A percentile compares a stretch with the other conserved stretches of the same genome.
Conservation (phyloP, 257 asterid species). For the Solanum appendiculatum region DNA sequence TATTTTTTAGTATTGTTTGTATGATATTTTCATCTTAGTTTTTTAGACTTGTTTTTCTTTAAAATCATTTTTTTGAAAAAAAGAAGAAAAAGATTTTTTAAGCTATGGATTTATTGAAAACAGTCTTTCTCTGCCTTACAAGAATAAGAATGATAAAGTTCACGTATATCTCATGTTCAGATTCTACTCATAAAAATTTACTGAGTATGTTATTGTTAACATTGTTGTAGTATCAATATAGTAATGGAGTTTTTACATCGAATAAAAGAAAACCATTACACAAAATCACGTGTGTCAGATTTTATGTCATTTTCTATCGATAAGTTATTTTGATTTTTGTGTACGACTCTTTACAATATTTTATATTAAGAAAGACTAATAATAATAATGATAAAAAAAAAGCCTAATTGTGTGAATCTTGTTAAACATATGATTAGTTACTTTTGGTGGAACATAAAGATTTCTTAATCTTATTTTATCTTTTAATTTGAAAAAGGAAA, state of each 20-base stretch:
- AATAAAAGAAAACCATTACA: too few species aligned
- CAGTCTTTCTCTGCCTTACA: rapidly evolving
- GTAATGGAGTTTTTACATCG: background rate
- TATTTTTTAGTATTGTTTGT: too few species aligned
- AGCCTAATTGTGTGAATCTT: background rate
- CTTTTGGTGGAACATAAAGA: background rate
- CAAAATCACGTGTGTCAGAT: background rate
- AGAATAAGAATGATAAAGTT: rapidly evolving
- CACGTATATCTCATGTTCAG: rapidly evolving
- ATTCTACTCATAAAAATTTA: too few species aligned
- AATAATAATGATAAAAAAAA: background rate
- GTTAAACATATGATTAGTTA: background rate
- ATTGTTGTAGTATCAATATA: background rate
- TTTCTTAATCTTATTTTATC: background rate
- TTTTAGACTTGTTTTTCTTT: too few species aligned
- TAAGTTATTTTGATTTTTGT: background rate
- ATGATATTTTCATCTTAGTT: background rate
- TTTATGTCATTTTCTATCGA: background rate
- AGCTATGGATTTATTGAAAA: too few species aligned
- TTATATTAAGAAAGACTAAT: too few species aligned
- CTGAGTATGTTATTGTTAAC: too few species aligned
- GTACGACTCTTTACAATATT: too few species aligned
- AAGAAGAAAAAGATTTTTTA: too few species aligned
- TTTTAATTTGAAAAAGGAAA: background rate
- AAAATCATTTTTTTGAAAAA: too few species aligned